A percentile compares a stretch with the other conserved stretches of the same genome.
These are phyloP conservation scores for Diaporthe caulivora DNA, from an alignment of 2,329 filamentous ascomycete genomes.

Conservation along the genomic window DNA sequence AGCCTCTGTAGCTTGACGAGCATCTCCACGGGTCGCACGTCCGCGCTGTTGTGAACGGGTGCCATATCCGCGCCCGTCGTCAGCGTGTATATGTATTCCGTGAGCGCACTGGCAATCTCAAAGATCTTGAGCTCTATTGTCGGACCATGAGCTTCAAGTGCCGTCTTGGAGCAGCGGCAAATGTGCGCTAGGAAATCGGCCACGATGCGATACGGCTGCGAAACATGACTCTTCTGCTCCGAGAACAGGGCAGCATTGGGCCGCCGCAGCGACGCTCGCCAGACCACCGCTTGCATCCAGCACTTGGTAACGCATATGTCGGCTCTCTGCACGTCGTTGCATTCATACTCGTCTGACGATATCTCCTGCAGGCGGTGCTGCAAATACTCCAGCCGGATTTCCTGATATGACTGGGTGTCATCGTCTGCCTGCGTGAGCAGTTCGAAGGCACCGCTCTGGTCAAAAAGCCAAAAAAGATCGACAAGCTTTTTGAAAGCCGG, in stretches of 20 bases:
- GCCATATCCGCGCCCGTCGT: slow-evolving; percentile 43
- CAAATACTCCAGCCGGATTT: slow-evolving; percentile 53
- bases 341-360: slow-evolving; percentile 51
- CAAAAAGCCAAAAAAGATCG: slow-evolving; percentile 63
- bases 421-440: slow-evolving; percentile 55
- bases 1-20: slow-evolving; percentile 54
- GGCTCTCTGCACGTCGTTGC: slow-evolving; percentile 62
- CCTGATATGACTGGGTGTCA: slow-evolving; percentile 44
- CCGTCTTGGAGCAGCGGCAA: slow-evolving; percentile 57
- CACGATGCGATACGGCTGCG: slow-evolving; percentile 58
- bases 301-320: slow-evolving; percentile 63
- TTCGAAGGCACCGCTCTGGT: slow-evolving; percentile 62
- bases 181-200: slow-evolving; percentile 59
- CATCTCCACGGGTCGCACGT: slow-evolving; percentile 50
- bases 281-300: slow-evolving; percentile 64
- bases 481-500: slow-evolving; percentile 63
- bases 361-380: slow-evolving; percentile 58
- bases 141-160: slow-evolving; percentile 62
- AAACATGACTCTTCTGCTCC: slow-evolving; percentile 44
- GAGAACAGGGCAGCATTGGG: slow-evolving; percentile 36
- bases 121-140: slow-evolving; percentile 62
- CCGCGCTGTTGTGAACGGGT: slow-evolving; percentile 30
- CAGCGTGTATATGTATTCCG: slow-evolving; percentile 50
- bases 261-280: slow-evolving; percentile 54
- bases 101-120: slow-evolving; percentile 59